A percentile compares a stretch with the other conserved stretches of the same genome.
phyloP scores from a whole-genome alignment of 129 eudicot species.

The Helichrysum umbraculigerum region DNA sequence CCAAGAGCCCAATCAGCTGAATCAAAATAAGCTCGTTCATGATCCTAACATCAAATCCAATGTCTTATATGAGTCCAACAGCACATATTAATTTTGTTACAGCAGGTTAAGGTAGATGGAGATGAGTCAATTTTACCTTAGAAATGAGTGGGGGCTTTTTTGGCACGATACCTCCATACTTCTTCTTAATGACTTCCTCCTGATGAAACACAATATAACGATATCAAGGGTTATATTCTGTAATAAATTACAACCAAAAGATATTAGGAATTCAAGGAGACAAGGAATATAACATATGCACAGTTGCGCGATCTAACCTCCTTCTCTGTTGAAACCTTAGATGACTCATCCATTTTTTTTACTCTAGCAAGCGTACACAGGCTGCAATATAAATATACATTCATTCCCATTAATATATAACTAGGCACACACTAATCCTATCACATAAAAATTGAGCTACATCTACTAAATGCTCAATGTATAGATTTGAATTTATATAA shows the following conservation, averaged over 20 bases:
- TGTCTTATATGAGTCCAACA: conserved; percentile 20
- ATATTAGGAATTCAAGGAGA: neutral
- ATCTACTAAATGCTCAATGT: neutral
- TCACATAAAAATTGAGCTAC: neutral
- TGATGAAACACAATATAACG: conserved; percentile 27
- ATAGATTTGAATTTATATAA: neutral
- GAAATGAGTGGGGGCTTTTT: conserved; percentile 93
- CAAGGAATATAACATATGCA: conserved; percentile 2
- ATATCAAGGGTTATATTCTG: conserved; percentile 17
- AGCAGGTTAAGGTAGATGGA: conserved; percentile 17
- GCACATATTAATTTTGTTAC: neutral
- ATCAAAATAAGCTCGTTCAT: conserved; percentile 96
- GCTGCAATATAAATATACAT: conserved; percentile 30
- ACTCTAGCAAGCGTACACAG: conserved; percentile 31
- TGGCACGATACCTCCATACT: conserved; percentile 91
- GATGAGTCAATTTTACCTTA: conserved; percentile 49
- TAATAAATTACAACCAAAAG: neutral
- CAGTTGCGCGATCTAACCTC: conserved; percentile 46
- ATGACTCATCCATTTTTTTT: conserved; percentile 34
- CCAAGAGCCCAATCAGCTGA: conserved; percentile 99
- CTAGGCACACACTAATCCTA: neutral
- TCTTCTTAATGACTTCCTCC: conserved; percentile 79
- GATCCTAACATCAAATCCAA: conserved; percentile 62
- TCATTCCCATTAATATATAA: conserved; percentile 10
- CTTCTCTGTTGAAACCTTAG: conserved; percentile 56